Conservation (phyloP, 129 eudicot genomes). For the Daucus carota region DNA sequence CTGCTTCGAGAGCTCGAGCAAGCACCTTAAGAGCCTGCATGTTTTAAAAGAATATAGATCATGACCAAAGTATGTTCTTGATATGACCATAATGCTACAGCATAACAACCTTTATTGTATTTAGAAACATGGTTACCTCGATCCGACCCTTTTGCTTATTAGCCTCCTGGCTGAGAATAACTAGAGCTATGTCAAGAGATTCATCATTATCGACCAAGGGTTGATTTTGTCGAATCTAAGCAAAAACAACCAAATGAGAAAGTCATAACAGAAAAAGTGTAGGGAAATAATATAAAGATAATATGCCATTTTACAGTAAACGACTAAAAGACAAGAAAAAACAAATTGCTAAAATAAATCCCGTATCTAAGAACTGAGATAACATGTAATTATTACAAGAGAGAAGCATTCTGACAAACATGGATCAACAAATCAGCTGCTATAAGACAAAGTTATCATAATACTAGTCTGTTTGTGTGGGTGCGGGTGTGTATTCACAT, state of each 20-base stretch:
- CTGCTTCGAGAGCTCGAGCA: slow-evolving; percentile 59
- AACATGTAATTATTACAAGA: background rate
- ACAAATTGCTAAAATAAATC: background rate
- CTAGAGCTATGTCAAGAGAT: slow-evolving; percentile 56
- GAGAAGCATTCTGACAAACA: background rate
- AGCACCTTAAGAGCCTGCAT: slow-evolving; percentile 58
- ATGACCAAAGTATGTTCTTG: background rate
- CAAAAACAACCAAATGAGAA: slow-evolving; percentile 16
- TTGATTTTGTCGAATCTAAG: slow-evolving; percentile 30
- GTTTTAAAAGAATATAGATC: background rate
- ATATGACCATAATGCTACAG: background rate
- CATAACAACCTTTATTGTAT: background rate
- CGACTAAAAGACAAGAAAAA: background rate
- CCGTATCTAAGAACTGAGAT: background rate
- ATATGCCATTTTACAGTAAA: background rate
- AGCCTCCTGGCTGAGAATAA: slow-evolving; percentile 41
- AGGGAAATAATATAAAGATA: background rate
- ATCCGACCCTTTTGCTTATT: slow-evolving; percentile 43
- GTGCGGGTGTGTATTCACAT: no score
- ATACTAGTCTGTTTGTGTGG: background rate
- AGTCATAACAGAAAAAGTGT: background rate
- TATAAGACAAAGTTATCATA: background rate
- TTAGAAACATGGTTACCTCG: slow-evolving; percentile 36
- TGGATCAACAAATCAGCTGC: background rate
- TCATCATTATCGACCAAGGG: slow-evolving; percentile 36